Evolutionary conservation across 768 basidiomycete species (phyloP).

Genomic region (Vararia minispora): DNA sequence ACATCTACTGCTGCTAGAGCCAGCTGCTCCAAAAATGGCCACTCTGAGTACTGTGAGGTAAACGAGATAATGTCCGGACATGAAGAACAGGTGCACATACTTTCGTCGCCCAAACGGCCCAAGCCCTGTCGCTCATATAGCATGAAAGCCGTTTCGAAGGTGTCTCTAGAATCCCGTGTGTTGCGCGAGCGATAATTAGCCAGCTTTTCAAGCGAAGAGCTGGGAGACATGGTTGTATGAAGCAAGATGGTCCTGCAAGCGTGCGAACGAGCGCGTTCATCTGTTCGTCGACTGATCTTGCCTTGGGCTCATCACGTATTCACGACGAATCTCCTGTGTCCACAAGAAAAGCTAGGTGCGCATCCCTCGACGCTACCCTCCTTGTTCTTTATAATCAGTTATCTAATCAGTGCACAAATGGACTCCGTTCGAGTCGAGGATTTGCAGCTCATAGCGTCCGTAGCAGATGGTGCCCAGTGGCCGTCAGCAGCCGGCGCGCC

Average conservation of each 20-base stretch:
- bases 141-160: slow-evolving; percentile 21
- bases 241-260: too few species aligned
- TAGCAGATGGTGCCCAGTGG: slow-evolving; percentile 36
- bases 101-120: slow-evolving; percentile 22
- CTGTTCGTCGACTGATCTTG: neutral
- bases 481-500: slow-evolving; percentile 21
- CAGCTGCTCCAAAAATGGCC: slow-evolving; percentile 75
- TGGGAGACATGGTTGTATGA: slow-evolving; percentile 20
- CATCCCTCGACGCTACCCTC: too few species aligned
- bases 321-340: too few species aligned
- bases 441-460: slow-evolving; percentile 29
- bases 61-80: slow-evolving; percentile 2
- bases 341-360: too few species aligned
- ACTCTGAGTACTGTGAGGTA: slow-evolving; percentile 35
- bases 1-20: slow-evolving; percentile 69
- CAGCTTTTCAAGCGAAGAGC: slow-evolving; percentile 23
- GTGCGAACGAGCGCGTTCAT: neutral
- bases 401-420: too few species aligned
- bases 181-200: slow-evolving; percentile 23
- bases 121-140: slow-evolving; percentile 21
- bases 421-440: slow-evolving; percentile 38
- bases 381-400: too few species aligned
- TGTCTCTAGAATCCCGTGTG: slow-evolving; percentile 22
- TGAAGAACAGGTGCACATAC: slow-evolving; percentile 13
- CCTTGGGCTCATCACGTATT: neutral